Conservation (phyloP, 2,329 filamentous ascomycete genomes). For the Eutypella sp. region DNA sequence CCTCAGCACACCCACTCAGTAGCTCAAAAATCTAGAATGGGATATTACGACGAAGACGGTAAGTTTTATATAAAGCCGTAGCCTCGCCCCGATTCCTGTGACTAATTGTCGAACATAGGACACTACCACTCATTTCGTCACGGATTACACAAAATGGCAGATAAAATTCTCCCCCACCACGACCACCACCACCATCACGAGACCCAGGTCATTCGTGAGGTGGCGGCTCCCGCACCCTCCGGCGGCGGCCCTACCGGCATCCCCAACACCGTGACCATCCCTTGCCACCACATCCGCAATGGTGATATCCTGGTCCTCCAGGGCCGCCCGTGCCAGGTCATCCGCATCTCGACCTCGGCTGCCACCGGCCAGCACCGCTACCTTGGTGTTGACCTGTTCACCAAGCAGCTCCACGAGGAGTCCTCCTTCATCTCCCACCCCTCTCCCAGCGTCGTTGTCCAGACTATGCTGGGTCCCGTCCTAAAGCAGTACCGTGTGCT, state of each 20-base stretch:
- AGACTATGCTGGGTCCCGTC: constrained; percentile 98
- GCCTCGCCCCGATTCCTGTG: constrained; percentile 9
- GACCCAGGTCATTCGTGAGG: constrained; percentile 42
- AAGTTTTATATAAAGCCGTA: constrained; percentile 25
- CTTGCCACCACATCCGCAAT: constrained; percentile 98
- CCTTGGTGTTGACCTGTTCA: constrained; percentile 99
- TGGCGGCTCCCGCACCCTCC: constrained; percentile 25
- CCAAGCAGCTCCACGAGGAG: constrained; percentile 99
- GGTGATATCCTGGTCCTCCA: constrained; percentile 98
- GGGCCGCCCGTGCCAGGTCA: constrained; percentile 98
- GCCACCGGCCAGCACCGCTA: constrained; percentile 99
- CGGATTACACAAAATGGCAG: constrained; percentile 52
- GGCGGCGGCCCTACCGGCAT: constrained; percentile 30
- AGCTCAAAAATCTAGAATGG: constrained; percentile 52
- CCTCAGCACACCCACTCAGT: constrained; percentile 36
- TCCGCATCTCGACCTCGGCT: constrained; percentile 96
- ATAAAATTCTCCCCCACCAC: constrained; percentile 46
- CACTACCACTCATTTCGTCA: constrained; percentile 56
- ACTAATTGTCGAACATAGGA: constrained; percentile 34
- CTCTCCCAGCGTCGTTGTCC: constrained; percentile 90
- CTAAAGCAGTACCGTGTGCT: constrained; percentile 99
- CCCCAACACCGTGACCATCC: constrained; percentile 92
- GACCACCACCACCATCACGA: constrained; percentile 44
- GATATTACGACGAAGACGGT: constrained; percentile 62
- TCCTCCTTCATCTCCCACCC: constrained; percentile 97